Evolutionary conservation across 208 protist genomes (phyloP).

Genomic region (Leishmania arabica): DNA sequence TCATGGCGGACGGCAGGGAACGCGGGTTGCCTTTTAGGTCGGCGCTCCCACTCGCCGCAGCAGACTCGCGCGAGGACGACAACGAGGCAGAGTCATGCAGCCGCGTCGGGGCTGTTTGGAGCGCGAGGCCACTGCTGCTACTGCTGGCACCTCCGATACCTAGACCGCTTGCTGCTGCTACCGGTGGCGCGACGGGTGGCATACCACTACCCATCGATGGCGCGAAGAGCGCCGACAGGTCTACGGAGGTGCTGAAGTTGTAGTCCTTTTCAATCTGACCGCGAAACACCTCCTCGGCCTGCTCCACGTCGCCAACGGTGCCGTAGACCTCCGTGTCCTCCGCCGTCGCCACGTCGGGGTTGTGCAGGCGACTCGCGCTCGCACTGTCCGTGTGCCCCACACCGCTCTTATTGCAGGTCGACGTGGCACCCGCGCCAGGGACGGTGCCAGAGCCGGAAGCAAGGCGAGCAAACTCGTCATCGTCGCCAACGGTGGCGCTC

Average conservation of each 20-base stretch:
- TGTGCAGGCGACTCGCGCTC: not conserved
- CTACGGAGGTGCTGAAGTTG: conserved; percentile 61
- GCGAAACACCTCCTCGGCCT: conserved; percentile 74
- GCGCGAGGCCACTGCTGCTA: not conserved
- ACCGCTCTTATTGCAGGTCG: not conserved
- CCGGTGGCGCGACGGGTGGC: not conserved
- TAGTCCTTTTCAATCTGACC: conserved; percentile 84
- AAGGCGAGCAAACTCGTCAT: conserved; percentile 1
- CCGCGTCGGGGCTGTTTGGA: not conserved
- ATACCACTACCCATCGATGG: not conserved
- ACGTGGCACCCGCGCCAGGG: not conserved
- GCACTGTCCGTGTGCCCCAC: not conserved
- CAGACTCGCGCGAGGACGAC: not conserved
- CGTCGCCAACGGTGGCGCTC: not conserved
- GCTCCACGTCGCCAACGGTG: conserved; percentile 51
- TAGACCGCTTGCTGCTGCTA: not conserved
- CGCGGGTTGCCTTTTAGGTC: not conserved
- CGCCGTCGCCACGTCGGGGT: conserved; percentile 24
- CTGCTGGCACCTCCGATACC: not conserved
- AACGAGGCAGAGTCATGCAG: not conserved
- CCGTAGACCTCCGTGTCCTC: conserved; percentile 64
- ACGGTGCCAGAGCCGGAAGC: conserved; percentile 2
- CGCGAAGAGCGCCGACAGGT: conserved; percentile 25
- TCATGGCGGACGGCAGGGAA: not conserved
- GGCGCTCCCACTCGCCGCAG: not conserved